phyloP scores from a whole-genome alignment of 1,284 basidiomycete species.

The Apiotrichum siamense region DNA sequence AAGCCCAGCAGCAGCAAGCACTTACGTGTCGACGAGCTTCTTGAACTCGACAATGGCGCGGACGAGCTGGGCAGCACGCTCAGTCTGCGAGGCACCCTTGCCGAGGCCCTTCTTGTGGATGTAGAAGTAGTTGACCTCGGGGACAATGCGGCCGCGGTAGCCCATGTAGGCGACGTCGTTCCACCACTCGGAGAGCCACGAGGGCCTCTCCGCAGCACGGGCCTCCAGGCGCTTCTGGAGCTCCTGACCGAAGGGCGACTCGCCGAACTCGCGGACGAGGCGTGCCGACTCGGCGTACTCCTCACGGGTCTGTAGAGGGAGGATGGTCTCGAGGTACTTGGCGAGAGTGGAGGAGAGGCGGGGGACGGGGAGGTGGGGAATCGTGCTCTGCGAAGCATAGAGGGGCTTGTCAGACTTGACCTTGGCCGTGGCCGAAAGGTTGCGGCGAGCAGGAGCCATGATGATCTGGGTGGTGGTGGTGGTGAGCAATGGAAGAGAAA shows the following conservation, averaged over 20 bases:
- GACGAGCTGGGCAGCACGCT: conserved; percentile 70
- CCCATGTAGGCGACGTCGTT: conserved; percentile 71
- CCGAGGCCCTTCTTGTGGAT: conserved; percentile 68
- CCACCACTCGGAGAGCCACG: conserved; percentile 98
- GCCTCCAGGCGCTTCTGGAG: conserved; percentile 76
- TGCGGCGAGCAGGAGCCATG: conserved; percentile 9
- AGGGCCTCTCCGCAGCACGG: conserved; percentile 59
- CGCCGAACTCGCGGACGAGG: conserved; percentile 63
- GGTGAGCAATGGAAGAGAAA: background rate
- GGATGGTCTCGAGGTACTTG: conserved; percentile 79
- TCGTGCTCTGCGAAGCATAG: conserved; percentile 69
- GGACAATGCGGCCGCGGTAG: conserved; percentile 71
- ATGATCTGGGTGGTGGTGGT: conserved; percentile 1
- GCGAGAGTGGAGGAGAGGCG: conserved; percentile 68
- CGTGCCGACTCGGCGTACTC: conserved; percentile 59
- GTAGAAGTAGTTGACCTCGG: conserved; percentile 94
- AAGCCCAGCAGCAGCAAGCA: conserved; percentile 7
- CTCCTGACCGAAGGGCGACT: conserved; percentile 62
- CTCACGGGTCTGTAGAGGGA: conserved; percentile 63
- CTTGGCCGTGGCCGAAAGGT: conserved; percentile 8
- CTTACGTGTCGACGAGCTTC: conserved; percentile 69
- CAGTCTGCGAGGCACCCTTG: conserved; percentile 55
- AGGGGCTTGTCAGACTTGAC: conserved; percentile 51
- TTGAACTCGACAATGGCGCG: conserved; percentile 80
- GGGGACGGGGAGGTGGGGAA: conserved; percentile 80